Base-by-base conservation (phyloP, 495 filamentous ascomycete species). In the Penicillium dipodomyicola region DNA sequence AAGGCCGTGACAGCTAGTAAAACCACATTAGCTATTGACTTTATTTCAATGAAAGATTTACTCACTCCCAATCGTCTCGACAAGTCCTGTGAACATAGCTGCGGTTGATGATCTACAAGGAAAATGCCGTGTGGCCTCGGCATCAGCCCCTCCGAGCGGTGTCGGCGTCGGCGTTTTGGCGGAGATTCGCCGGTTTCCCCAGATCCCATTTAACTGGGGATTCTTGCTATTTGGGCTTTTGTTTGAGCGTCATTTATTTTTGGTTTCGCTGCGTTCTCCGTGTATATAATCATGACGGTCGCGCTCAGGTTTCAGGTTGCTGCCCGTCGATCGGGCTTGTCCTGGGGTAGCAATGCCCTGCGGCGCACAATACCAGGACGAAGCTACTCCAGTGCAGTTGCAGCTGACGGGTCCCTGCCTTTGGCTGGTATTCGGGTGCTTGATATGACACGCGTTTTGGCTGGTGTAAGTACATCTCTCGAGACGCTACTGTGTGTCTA, bases 361-460 rank as follows among this genome's bases (percentile, higher is more conserved):
- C 54, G 61, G 15, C 59, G 57, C 57, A 54, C 59, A 17, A 42
- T 62, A n/a, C 67, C 67, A 63, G 65, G 65, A 68, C 70, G 72
- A 49, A 60, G 52, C 17, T 76, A 73, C 52, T 78, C 76, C 12
- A 71, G 56, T 43, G 37, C 64, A 22, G 50, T 30, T 53, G 42
- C 65, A 20, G 45, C 58, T 10, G 59, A 71, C 61, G 75, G 66
- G 15, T 77, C 77, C 5, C 65, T 90, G 20, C 92, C 94, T 15
- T 77, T 97, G 61, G 82, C 88, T 22, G 94, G 94, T 8, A 87
- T 94, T 61, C 82, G 88, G 33, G 91, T 98, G 14, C 78, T 98
- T 33, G 94, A 98, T 70, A 92, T 98, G 91, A 97, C 94, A 0
- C 82, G 94, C 77, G 95, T 98, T 14, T 79, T 98, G 49, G 94